phyloP scores from a whole-genome alignment of 2,329 filamentous ascomycete species.

The Aspergillus tamarii region DNA sequence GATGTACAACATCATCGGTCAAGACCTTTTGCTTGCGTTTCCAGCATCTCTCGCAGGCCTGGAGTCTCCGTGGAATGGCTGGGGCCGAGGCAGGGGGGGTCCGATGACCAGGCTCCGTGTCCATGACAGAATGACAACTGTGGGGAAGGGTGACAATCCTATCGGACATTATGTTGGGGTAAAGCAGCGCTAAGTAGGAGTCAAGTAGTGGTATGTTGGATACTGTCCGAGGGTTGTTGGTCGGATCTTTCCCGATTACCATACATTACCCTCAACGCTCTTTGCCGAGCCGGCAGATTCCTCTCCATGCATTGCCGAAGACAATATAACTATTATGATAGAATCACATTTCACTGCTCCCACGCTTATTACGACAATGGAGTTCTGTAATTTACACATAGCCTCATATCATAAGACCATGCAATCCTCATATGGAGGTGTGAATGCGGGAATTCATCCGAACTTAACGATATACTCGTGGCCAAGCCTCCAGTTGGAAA shows the following conservation, averaged over 20 bases:
- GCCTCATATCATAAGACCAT: too few relatives aligned
- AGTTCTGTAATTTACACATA: neutral
- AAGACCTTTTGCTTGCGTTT: slow-evolving; percentile 37
- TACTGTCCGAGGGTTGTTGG: neutral
- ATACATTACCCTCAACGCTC: neutral
- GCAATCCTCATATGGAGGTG: too few relatives aligned
- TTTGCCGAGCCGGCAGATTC: neutral
- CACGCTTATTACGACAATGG: neutral
- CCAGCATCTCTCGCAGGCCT: slow-evolving; percentile 38
- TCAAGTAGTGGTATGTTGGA: neutral
- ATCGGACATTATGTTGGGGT: neutral
- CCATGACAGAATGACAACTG: neutral
- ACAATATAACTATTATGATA: neutral
- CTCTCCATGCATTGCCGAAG: neutral
- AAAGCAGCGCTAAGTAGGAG: neutral
- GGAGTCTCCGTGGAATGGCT: slow-evolving; percentile 15
- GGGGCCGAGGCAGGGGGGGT: neutral
- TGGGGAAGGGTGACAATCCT: neutral
- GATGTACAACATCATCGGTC: too few relatives aligned
- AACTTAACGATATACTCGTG: too few relatives aligned
- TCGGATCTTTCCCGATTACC: neutral
- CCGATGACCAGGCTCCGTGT: neutral
- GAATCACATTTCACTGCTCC: too few relatives aligned
- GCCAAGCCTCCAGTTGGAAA: too few relatives aligned
- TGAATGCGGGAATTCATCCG: too few relatives aligned